Conservation (phyloP, 768 basidiomycete species). For the Tubosaeta sp. region DNA sequence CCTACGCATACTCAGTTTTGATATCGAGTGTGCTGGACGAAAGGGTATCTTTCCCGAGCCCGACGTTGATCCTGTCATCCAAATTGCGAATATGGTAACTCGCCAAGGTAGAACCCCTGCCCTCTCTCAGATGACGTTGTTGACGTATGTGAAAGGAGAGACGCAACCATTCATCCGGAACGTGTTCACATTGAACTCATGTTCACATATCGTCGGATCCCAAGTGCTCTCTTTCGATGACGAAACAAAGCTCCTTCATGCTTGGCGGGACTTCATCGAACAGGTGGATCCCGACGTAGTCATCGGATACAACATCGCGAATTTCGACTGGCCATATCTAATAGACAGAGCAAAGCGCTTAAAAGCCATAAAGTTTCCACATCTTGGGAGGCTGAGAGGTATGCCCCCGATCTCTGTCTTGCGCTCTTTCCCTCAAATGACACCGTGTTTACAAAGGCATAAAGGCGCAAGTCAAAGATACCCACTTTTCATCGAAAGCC, state of each 20-base stretch:
- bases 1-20: constrained; percentile 90
- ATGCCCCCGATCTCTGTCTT: constrained; percentile 6
- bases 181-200: constrained; percentile 92
- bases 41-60: constrained; percentile 98
- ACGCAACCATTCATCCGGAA: constrained; percentile 92
- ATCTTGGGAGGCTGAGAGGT: constrained; percentile 76
- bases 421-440: background rate
- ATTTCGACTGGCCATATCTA: constrained; percentile 96
- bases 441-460: constrained; percentile 42
- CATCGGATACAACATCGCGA: constrained; percentile 92
- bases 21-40: constrained; percentile 98
- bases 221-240: constrained; percentile 83
- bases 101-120: constrained; percentile 65
- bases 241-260: constrained; percentile 67
- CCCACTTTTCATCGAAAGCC: constrained; percentile 97
- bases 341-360: constrained; percentile 87
- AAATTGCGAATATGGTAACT: constrained; percentile 99
- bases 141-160: constrained; percentile 60
- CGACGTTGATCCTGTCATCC: constrained; percentile 88
- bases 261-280: constrained; percentile 89
- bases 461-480: constrained; percentile 80
- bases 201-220: constrained; percentile 95
- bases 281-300: constrained; percentile 92
- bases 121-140: background rate
- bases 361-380: constrained; percentile 64